Base-by-base conservation (phyloP, 768 basidiomycete species). In the Holtermanniella nyarrowii region DNA sequence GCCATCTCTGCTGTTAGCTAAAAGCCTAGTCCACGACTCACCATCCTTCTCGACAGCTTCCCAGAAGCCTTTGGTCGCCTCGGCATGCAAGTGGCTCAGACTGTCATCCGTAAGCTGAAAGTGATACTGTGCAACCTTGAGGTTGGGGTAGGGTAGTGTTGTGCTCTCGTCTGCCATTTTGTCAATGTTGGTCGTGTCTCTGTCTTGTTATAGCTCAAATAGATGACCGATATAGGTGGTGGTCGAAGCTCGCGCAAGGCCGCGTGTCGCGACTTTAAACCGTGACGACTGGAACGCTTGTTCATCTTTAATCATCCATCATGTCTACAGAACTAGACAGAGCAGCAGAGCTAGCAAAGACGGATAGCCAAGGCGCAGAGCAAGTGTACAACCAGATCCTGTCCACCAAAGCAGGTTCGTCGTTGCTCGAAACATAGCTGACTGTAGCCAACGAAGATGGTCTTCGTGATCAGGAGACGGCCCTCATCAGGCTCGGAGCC, bases 131-230 rank as follows among this genome's bases (percentile, higher is more conserved):
- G 90, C 78, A 16, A 93, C 78, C 11, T 77, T 74, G 50, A 90
- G 81, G 68, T 95, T 91, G 21, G 90, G 91, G 55, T 86, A 84
- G 0, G 88, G 88, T 37, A 86, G 77, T 2, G 90, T 81, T 13
- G 80, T 74, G 57, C 91, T 87, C 71, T 93, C 74, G 58, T 67
- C 86, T 48, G 86, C 79, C 87, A 90, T 89, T 51, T 45, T 59
- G 47, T 37, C 31, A 7, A 16, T 37, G 31, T 37, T 16, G 7
- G 31, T 37, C 31, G 31, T 16, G 7, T 37, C 31, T 37, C 31
- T 37, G 31, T 7, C 31, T 16, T 37, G 31, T 7, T 37, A 37
- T 37, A 16, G 7, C 16, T 37, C 10, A 7, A 16, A 37, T 7
- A 37, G 31, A 37, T 37, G 31, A 16, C 16, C 31, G 31, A 37